phyloP scores from a whole-genome alignment of 2,329 filamentous ascomycete species.

The Curvularia sp. region DNA sequence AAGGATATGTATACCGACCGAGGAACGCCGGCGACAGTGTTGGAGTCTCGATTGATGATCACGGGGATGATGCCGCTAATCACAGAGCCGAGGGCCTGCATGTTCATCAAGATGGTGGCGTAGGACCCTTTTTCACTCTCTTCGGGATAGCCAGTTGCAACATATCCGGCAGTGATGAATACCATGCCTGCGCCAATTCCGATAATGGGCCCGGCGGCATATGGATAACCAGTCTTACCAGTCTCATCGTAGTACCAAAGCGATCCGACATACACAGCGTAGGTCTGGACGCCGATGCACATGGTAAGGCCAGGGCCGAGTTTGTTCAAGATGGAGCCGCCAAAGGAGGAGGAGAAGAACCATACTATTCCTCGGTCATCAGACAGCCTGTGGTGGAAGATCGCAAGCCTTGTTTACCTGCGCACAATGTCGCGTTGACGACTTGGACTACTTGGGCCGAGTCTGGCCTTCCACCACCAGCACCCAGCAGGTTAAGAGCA shows the following conservation, averaged over 20 bases:
- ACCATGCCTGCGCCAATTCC: constrained; percentile 46
- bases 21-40: constrained; percentile 40
- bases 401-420: constrained; percentile 12
- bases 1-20: constrained; percentile 43
- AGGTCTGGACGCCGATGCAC: constrained; percentile 44
- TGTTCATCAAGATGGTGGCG: constrained; percentile 43
- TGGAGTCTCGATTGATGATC: constrained; percentile 41
- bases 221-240: constrained; percentile 42
- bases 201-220: constrained; percentile 41
- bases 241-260: constrained; percentile 46
- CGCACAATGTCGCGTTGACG: constrained; percentile 44
- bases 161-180: constrained; percentile 43
- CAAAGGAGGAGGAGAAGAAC: constrained; percentile 46
- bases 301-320: constrained; percentile 42
- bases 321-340: constrained; percentile 43
- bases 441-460: constrained; percentile 45
- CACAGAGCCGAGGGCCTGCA: constrained; percentile 41
- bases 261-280: constrained; percentile 43
- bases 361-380: constrained; percentile 29
- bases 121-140: constrained; percentile 42
- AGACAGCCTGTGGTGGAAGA: background rate
- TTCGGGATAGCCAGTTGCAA: constrained; percentile 42
- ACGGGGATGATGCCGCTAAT: constrained; percentile 44
- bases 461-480: constrained; percentile 39
- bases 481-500: constrained; percentile 41